phyloP scores from a whole-genome alignment of 2,329 filamentous ascomycete species.

The Claviceps sp. region DNA sequence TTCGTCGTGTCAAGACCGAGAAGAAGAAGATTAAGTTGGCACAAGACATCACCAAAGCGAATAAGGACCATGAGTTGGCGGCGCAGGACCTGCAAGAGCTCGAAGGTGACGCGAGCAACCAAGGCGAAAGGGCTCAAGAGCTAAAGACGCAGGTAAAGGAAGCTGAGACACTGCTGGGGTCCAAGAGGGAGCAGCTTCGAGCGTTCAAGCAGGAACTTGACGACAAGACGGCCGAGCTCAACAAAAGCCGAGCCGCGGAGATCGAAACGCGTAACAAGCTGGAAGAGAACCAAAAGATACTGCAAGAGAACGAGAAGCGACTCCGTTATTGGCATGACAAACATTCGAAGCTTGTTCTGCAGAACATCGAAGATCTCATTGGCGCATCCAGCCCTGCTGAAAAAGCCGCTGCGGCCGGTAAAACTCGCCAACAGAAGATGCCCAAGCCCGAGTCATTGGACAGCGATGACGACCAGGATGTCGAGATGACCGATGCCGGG shows the following conservation, averaged over 20 bases:
- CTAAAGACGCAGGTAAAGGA: constrained; percentile 64
- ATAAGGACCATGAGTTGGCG: constrained; percentile 63
- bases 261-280: constrained; percentile 99
- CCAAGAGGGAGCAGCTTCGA: constrained; percentile 69
- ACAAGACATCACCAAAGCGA: constrained; percentile 66
- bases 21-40: constrained; percentile 82
- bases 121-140: constrained; percentile 61
- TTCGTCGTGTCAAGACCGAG: constrained; percentile 82
- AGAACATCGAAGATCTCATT: constrained; percentile 62
- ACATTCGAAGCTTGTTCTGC: constrained; percentile 66
- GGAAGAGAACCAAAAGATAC: constrained; percentile 85
- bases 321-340: constrained; percentile 83
- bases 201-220: constrained; percentile 76
- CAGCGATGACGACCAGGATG: constrained; percentile 16
- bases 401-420: constrained; percentile 9
- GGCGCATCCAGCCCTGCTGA: constrained; percentile 20
- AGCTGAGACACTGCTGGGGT: constrained; percentile 62
- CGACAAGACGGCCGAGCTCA: constrained; percentile 71
- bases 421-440: constrained; percentile 14
- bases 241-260: constrained; percentile 76
- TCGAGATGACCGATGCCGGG: constrained; percentile 21
- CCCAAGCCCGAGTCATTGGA: constrained; percentile 10
- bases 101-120: constrained; percentile 64
- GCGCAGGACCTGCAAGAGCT: constrained; percentile 62
- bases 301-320: constrained; percentile 75